A percentile compares a stretch with the other conserved stretches of the same genome.
Evolutionary conservation across 768 basidiomycete species (phyloP).

Genomic region (Trichaptum fuscoviolaceum): DNA sequence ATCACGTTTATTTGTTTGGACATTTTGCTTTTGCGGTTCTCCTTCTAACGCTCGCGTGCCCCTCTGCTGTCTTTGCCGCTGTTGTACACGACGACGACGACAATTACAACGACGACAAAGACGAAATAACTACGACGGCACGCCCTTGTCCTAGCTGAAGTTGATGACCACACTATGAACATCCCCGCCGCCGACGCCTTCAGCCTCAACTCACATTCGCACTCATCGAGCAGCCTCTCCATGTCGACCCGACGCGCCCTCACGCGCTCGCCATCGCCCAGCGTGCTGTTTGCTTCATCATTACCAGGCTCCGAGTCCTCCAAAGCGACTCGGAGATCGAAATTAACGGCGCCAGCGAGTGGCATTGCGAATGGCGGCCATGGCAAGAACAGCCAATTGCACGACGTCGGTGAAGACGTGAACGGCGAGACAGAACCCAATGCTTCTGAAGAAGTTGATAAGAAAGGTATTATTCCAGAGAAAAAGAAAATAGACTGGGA

Average conservation of each 20-base stretch:
- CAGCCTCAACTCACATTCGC: slow-evolving; percentile 14
- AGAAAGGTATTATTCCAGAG: slow-evolving; percentile 15
- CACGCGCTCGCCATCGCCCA: slow-evolving; percentile 43
- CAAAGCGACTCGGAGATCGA: slow-evolving; percentile 32
- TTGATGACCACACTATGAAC: slow-evolving; percentile 19
- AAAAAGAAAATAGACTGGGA: slow-evolving; percentile 70
- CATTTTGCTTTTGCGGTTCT: too few species aligned
- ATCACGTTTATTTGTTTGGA: background rate
- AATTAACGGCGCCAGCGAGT: slow-evolving; percentile 40
- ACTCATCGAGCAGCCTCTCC: slow-evolving; percentile 7
- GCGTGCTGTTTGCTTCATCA: slow-evolving; percentile 36
- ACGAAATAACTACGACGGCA: background rate
- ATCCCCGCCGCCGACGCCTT: slow-evolving; percentile 23
- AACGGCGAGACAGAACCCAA: slow-evolving; percentile 14
- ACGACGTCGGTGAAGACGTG: slow-evolving; percentile 20
- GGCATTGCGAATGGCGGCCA: slow-evolving; percentile 27
- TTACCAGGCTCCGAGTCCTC: slow-evolving; percentile 22
- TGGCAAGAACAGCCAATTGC: slow-evolving; percentile 19
- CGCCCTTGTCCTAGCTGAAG: background rate
- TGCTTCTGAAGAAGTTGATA: slow-evolving; percentile 22
- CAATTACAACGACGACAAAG: background rate
- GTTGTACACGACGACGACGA: background rate
- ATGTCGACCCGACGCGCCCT: background rate
- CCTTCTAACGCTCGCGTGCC: too few species aligned
- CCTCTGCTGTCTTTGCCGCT: background rate